phyloP scores from a whole-genome alignment of 805 yeast species.

The Candida silvatica region DNA sequence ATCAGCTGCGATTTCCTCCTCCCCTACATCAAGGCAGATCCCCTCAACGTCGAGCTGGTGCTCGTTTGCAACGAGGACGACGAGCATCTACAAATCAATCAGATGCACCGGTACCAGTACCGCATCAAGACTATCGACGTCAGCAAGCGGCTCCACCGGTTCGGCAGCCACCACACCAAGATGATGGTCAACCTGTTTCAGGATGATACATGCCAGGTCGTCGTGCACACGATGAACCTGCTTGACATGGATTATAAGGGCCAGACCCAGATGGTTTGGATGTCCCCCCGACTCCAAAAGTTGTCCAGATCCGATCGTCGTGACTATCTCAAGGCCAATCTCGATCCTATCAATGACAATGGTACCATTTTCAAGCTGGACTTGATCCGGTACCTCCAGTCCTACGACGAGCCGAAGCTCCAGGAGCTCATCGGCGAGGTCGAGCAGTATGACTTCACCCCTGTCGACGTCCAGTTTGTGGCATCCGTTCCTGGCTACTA shows the following conservation, averaged over 20 bases:
- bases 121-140: slow-evolving; percentile 23
- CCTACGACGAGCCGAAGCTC: slow-evolving; percentile 29
- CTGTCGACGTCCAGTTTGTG: slow-evolving; percentile 42
- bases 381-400: slow-evolving; percentile 33
- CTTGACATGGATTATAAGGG: slow-evolving; percentile 43
- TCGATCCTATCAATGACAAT: slow-evolving; percentile 3
- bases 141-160: slow-evolving; percentile 19
- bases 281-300: slow-evolving; percentile 34
- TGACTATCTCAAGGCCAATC: background rate
- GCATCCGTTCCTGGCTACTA: slow-evolving; percentile 46
- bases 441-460: slow-evolving; percentile 32
- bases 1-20: slow-evolving; percentile 21
- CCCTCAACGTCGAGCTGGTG: slow-evolving; percentile 12
- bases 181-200: slow-evolving; percentile 50
- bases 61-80: slow-evolving; percentile 25
- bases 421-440: slow-evolving; percentile 23
- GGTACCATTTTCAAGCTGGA: slow-evolving; percentile 34
- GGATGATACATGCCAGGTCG: slow-evolving; percentile 38
- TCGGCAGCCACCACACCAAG: slow-evolving; percentile 56
- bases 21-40: slow-evolving; percentile 14
- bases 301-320: background rate
- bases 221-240: slow-evolving; percentile 52
- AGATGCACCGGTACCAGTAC: slow-evolving; percentile 13
- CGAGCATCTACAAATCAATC: slow-evolving; percentile 27
- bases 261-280: slow-evolving; percentile 64